Conservation (phyloP, 495 filamentous ascomycete genomes). For the Podospora australis region DNA sequence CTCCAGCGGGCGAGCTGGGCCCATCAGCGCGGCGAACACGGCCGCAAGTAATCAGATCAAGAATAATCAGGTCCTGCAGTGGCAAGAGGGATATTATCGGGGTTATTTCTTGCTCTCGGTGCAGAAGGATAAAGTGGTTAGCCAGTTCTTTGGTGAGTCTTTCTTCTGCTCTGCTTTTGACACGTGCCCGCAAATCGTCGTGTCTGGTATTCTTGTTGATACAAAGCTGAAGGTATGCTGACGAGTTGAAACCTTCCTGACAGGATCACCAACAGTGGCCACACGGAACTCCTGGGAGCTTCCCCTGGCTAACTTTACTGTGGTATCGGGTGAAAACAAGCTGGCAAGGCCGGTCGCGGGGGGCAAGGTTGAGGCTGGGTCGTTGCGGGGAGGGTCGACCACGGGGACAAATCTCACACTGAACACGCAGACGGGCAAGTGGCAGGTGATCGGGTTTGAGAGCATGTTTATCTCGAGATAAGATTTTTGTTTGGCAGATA, state of each 20-base stretch:
- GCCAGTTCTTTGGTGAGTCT: conserved; percentile 46
- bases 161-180: too few relatives aligned
- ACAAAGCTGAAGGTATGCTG: neutral
- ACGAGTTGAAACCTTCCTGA: neutral
- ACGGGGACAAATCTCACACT: conserved; percentile 40
- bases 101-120: conserved; percentile 53
- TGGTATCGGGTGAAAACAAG: conserved; percentile 48
- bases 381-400: conserved; percentile 40
- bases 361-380: conserved; percentile 39
- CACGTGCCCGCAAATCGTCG: too few relatives aligned
- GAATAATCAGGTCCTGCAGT: conserved; percentile 53
- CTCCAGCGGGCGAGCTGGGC: conserved; percentile 45
- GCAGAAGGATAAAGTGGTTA: conserved; percentile 42
- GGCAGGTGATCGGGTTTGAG: conserved; percentile 13
- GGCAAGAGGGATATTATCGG: conserved; percentile 59
- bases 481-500: too few relatives aligned
- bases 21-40: conserved; percentile 36
- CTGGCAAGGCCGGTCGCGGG: conserved; percentile 40
- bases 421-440: conserved; percentile 38
- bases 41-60: conserved; percentile 37
- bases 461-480: conserved; percentile 10
- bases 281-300: conserved; percentile 48
- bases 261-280: conserved; percentile 26
- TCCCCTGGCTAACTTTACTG: conserved; percentile 56
- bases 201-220: too few relatives aligned